Conservation (phyloP, 768 basidiomycete genomes). For the Lactifluus subvellereus region DNA sequence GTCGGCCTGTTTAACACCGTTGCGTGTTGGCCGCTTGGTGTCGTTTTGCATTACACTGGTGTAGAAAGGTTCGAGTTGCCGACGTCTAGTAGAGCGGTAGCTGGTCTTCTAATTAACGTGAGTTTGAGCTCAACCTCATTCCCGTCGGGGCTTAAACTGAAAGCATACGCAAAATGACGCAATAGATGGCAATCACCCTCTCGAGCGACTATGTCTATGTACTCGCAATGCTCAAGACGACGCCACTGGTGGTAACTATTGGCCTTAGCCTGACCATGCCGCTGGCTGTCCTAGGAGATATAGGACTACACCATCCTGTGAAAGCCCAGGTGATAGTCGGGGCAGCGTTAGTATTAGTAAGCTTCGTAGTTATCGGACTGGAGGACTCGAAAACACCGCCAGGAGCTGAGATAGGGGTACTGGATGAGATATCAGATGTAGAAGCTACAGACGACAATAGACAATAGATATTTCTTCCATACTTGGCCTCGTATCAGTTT, state of each 20-base stretch:
- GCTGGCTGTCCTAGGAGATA: constrained; percentile 79
- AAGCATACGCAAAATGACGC: background rate
- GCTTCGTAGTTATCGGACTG: constrained; percentile 70
- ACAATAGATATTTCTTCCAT: background rate
- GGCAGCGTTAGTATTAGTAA: constrained; percentile 66
- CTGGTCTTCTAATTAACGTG: constrained; percentile 53
- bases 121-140: constrained; percentile 22
- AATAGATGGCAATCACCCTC: constrained; percentile 76
- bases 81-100: constrained; percentile 40
- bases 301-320: constrained; percentile 53
- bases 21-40: constrained; percentile 66
- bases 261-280: constrained; percentile 94
- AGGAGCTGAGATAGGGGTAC: constrained; percentile 4
- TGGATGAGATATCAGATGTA: background rate
- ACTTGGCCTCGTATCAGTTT: too few species aligned
- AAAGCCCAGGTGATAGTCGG: constrained; percentile 61
- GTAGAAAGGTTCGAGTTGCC: constrained; percentile 75
- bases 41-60: constrained; percentile 68
- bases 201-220: constrained; percentile 84
- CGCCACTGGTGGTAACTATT: constrained; percentile 87
- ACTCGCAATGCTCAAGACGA: constrained; percentile 93
- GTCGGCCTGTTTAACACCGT: constrained; percentile 85
- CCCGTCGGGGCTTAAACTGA: background rate
- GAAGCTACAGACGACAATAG: background rate
- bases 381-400: constrained; percentile 37